Evolutionary conservation across 2,329 filamentous ascomycete genomes (phyloP), one percentile per base, ranked within the genome.

Genomic region (Geoglossum cookeanum): DNA sequence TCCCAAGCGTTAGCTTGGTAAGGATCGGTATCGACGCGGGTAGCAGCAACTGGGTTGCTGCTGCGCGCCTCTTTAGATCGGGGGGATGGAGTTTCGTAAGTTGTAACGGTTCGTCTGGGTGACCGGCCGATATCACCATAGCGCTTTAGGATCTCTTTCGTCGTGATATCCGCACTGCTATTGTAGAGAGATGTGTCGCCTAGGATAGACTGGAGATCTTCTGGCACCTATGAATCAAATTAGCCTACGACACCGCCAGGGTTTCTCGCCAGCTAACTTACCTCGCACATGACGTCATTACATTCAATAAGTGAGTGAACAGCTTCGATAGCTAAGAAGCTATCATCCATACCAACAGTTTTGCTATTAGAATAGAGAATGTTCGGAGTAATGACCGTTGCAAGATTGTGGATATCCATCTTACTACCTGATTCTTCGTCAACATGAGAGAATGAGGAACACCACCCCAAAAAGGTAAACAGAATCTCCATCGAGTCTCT

Each of bases 341-440:
- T 92, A 63, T 95, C 89, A 63, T 94, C 91, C 61, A 89, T 79
- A 48, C 79, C 80, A 5, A 76, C 77, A 62, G 75, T 75, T 60
- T 68, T 69, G 52, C 70, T 75, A 59, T 74, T 80, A 62, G 84
- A 86, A 64, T 86, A 90, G 11, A 96, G 77, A 60, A 98, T 88
- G 65, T 98, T 98, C 0, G 92, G 92, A 4, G 91, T 90, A 69
- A 98, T 96, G 61, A 98, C 92, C 2, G 94, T 97, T 3, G 92
- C 88, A 61, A 98, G 78, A 66, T 98, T 98, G 73, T 94, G 89
- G 56, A 94, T 86, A 68, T 98, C 92, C 92, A 98, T 98, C 76
- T 97, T 96, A 64, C 91, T 96, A 30, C 92, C 92, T 27, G 85
- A 86, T 68, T 98, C 92, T 65, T 98, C 92, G 64, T 98, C 92